These are phyloP conservation scores for Sugiyamaella lignohabitans DNA, from an alignment of 805 yeast genomes.

Conservation along the genomic window DNA sequence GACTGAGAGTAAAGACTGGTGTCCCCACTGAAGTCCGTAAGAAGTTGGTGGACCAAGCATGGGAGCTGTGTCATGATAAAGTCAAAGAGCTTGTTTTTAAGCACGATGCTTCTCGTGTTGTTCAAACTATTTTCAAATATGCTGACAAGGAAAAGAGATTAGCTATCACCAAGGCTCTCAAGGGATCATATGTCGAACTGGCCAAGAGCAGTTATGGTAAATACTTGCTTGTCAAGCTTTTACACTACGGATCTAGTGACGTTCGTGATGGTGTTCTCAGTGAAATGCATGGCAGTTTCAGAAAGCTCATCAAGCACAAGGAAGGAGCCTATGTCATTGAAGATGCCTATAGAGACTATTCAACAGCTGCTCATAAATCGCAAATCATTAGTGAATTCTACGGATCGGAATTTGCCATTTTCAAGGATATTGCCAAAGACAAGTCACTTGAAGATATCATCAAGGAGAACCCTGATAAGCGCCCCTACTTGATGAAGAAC, in stretches of 20 bases:
- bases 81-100: conserved; percentile 81
- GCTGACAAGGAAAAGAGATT: conserved; percentile 75
- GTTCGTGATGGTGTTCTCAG: conserved; percentile 68
- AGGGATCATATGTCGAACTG: conserved; percentile 69
- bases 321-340: conserved; percentile 98
- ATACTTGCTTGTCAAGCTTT: conserved; percentile 76
- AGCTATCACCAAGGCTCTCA: conserved; percentile 56
- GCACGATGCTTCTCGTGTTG: conserved; percentile 95
- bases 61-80: conserved; percentile 73
- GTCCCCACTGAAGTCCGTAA: conserved; percentile 71
- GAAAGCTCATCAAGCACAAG: conserved; percentile 91
- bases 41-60: conserved; percentile 72
- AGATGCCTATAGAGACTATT: conserved; percentile 79
- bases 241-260: conserved; percentile 86
- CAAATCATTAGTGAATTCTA: conserved; percentile 95
- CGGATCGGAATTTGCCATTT: conserved; percentile 92
- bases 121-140: conserved; percentile 86
- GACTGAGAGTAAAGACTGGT: conserved; percentile 76
- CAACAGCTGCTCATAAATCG: conserved; percentile 74
- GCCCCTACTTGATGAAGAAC: conserved; percentile 66
- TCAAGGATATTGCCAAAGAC: conserved; percentile 65
- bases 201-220: conserved; percentile 94
- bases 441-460: conserved; percentile 60
- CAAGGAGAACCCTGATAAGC: conserved; percentile 66
- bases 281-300: conserved; percentile 83